Evolutionary conservation across 2,329 filamentous ascomycete species (phyloP).

Genomic region (Ophiocordyceps polyrhachis-furcata): DNA sequence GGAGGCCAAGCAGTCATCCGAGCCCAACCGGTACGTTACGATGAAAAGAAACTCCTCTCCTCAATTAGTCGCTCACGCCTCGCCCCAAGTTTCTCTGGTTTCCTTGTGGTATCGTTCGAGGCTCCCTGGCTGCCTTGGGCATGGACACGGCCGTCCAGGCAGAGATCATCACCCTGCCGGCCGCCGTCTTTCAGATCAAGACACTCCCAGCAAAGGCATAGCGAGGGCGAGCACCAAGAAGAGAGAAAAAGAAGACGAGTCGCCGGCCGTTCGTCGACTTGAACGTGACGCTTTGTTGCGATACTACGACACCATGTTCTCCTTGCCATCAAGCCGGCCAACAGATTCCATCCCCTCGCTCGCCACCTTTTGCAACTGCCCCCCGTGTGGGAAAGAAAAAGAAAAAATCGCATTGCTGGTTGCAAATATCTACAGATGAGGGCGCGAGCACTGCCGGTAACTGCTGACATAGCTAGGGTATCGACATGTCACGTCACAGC

Average conservation of each 20-base stretch:
- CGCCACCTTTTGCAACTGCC: background rate
- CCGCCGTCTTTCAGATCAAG: conserved; percentile 91
- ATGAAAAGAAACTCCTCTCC: background rate
- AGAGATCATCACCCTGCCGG: conserved; percentile 70
- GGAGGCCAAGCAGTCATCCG: conserved; percentile 52
- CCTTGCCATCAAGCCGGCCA: background rate
- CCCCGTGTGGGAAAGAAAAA: background rate
- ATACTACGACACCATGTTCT: background rate
- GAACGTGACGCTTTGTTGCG: background rate
- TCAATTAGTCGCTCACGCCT: background rate
- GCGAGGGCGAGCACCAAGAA: background rate
- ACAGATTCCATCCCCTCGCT: background rate
- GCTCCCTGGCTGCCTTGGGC: conserved; percentile 79
- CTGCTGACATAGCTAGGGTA: background rate
- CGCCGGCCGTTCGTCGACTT: background rate
- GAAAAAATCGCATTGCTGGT: background rate
- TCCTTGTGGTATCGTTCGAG: conserved; percentile 79
- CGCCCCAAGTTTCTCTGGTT: conserved; percentile 76
- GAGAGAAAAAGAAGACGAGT: too few species aligned
- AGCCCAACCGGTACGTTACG: conserved; percentile 54
- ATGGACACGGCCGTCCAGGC: conserved; percentile 84
- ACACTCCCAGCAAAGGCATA: conserved; percentile 51
- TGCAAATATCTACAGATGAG: background rate
- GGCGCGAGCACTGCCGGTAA: background rate
- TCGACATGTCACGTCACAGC: conserved; percentile 15